A percentile compares a stretch with the other conserved stretches of the same genome.
These are phyloP conservation scores for Pezicula rhizophila DNA, from an alignment of 2,329 filamentous ascomycete species.

Conservation along the genomic window DNA sequence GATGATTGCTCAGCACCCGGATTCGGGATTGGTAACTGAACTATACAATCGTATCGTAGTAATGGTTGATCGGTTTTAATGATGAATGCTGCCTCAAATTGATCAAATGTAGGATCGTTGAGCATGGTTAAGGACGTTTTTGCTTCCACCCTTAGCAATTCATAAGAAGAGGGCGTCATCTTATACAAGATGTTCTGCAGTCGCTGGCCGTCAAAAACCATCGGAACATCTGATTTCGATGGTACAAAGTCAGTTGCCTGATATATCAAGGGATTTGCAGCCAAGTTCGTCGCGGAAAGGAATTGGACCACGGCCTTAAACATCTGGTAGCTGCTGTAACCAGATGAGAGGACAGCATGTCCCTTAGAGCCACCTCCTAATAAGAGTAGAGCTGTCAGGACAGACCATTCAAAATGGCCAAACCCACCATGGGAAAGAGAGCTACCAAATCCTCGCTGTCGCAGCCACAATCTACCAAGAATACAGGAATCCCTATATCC, in stretches of 20 bases:
- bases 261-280: constrained; percentile 55
- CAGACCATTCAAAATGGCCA: constrained; percentile 85
- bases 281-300: constrained; percentile 66
- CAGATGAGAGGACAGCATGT: constrained; percentile 65
- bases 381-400: constrained; percentile 73
- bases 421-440: constrained; percentile 74
- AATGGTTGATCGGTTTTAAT: constrained; percentile 47
- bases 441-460: constrained; percentile 75
- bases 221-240: constrained; percentile 48
- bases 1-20: constrained; percentile 1
- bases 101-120: constrained; percentile 66
- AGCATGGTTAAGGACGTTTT: constrained; percentile 68
- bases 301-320: constrained; percentile 95
- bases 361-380: constrained; percentile 70
- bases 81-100: constrained; percentile 84
- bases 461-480: constrained; percentile 81
- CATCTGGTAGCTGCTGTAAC: constrained; percentile 84
- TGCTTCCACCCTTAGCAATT: constrained; percentile 67
- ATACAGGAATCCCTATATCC: constrained; percentile 76
- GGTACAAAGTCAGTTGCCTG: constrained; percentile 34
- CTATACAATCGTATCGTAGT: constrained; percentile 48
- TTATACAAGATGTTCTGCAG: constrained; percentile 83
- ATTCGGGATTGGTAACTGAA: constrained; percentile 20
- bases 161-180: constrained; percentile 82
- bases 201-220: constrained; percentile 71